Evolutionary conservation across 2,329 filamentous ascomycete species (phyloP).

Genomic region (Aspergillus cejpii): DNA sequence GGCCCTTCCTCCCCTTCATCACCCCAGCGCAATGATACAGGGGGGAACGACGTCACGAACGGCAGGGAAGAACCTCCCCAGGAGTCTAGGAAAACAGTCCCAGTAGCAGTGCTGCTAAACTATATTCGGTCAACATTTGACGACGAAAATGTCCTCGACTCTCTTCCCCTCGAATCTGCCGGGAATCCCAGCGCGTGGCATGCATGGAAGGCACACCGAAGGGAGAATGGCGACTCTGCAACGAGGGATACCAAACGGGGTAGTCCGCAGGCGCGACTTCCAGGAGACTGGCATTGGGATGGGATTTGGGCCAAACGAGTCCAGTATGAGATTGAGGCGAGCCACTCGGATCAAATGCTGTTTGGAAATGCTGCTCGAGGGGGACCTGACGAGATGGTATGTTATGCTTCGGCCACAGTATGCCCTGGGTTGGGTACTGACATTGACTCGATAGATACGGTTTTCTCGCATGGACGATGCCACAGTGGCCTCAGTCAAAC

Average conservation of each 20-base stretch:
- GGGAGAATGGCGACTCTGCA: slow-evolving; percentile 24
- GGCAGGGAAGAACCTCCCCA: slow-evolving; percentile 10
- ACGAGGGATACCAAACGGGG: slow-evolving; percentile 35
- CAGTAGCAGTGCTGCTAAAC: slow-evolving; percentile 62
- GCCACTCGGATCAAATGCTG: slow-evolving; percentile 69
- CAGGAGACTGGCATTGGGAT: slow-evolving; percentile 95
- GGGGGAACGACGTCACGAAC: slow-evolving; percentile 10
- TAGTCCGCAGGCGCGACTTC: slow-evolving; percentile 49
- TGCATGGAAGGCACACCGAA: slow-evolving; percentile 73
- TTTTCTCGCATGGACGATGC: slow-evolving; percentile 35
- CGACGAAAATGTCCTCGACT: slow-evolving; percentile 68
- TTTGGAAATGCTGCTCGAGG: slow-evolving; percentile 58
- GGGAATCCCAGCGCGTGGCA: slow-evolving; percentile 91
- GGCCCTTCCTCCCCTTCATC: slow-evolving; percentile 6
- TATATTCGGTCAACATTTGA: slow-evolving; percentile 82
- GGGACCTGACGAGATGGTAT: slow-evolving; percentile 64
- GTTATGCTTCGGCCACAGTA: neutral
- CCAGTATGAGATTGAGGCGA: slow-evolving; percentile 67
- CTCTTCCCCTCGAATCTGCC: slow-evolving; percentile 69
- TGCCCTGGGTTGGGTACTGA: slow-evolving; percentile 7
- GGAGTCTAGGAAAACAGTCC: slow-evolving; percentile 39
- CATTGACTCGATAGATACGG: slow-evolving; percentile 29
- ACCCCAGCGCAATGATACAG: slow-evolving; percentile 2
- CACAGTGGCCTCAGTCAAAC: slow-evolving; percentile 30
- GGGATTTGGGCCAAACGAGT: slow-evolving; percentile 93